phyloP scores from a whole-genome alignment of 2,329 filamentous ascomycete genomes.

The Xylariaceae sp. region DNA sequence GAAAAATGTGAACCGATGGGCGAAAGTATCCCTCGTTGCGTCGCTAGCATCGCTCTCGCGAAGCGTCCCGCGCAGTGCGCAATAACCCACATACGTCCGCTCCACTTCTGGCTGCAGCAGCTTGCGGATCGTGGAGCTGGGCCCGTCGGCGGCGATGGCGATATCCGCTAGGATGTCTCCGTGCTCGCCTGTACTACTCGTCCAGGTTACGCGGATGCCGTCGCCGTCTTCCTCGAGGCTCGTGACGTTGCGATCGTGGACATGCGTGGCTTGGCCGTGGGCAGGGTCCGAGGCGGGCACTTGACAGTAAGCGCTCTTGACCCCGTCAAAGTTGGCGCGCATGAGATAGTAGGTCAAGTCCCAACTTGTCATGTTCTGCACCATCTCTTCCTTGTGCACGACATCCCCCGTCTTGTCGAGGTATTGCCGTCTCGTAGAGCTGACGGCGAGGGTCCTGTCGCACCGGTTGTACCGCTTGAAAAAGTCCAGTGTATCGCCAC shows the following conservation, averaged over 20 bases:
- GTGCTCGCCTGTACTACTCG: slow-evolving; percentile 26
- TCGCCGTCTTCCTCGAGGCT: slow-evolving; percentile 20
- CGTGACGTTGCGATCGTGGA: slow-evolving; percentile 31
- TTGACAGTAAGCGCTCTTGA: slow-evolving; percentile 27
- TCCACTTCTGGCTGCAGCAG: slow-evolving; percentile 26
- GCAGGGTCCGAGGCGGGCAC: slow-evolving; percentile 18
- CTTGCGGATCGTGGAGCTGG: slow-evolving; percentile 33
- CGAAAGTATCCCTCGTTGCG: slow-evolving; percentile 28
- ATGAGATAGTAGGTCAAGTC: slow-evolving; percentile 41
- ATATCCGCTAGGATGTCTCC: slow-evolving; percentile 30
- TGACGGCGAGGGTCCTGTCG: slow-evolving; percentile 27
- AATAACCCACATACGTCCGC: slow-evolving; percentile 35
- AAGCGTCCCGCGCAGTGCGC: slow-evolving; percentile 38
- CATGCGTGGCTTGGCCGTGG: slow-evolving; percentile 27
- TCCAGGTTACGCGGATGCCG: slow-evolving; percentile 28
- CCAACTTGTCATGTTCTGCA: slow-evolving; percentile 45
- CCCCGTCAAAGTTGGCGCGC: slow-evolving; percentile 39
- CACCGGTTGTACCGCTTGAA: slow-evolving; percentile 36
- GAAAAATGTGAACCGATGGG: slow-evolving; percentile 36
- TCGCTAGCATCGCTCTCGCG: slow-evolving; percentile 33
- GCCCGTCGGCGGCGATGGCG: slow-evolving; percentile 40
- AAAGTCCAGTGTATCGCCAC: slow-evolving; percentile 37
- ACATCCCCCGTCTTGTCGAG: slow-evolving; percentile 28
- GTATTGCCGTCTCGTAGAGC: slow-evolving; percentile 28
- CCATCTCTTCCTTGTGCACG: slow-evolving; percentile 28